Evolutionary conservation across 139 green algal species (phyloP), one percentile per base, ranked within the genome.

Genomic region (Tetradesmus lagerheimii): DNA sequence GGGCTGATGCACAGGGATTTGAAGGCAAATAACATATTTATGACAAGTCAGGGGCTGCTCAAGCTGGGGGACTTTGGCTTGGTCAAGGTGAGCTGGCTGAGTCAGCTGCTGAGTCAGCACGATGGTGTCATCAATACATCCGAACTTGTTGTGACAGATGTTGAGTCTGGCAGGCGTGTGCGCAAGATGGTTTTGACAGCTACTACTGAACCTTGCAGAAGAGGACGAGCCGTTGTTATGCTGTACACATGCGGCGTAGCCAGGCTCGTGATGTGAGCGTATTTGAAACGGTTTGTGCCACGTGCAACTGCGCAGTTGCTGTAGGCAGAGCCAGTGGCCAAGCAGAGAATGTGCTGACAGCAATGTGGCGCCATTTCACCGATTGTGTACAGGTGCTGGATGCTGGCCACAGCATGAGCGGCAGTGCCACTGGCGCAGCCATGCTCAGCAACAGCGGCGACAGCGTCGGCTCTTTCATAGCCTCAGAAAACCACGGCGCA

Each of bases 61-160:
- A 80, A 80, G 83, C 83, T 88, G 62, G 83, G 57, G 20, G 83
- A 88, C 39, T 88, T 88, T 88, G 83, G 83, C 5, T 50, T 88
- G 29, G 64, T 34, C 25, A 88, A 88, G 64, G 83, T 88, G 38
- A 41, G 81, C 81, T 34, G 20, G 16, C 1, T 12, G 5, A 6
- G 0, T 1, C 37, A 29, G 37, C 37, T n/a, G 9, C 9, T 47
- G 37, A 82, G 16, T 29, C 37, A 53, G 35, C 37, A 53, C 12
- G n/a, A 79, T 43, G 62, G 4, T n/a, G n/a, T n/a, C n/a, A n/a
- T n/a, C 20, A 75, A 75, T 29, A 23, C 66, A 76, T 76, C n/a
- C n/a, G n/a, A n/a, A n/a, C n/a, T n/a, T n/a, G n/a, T n/a, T n/a
- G n/a, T n/a, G n/a, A n/a, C n/a, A n/a, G n/a, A n/a, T n/a, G n/a